A percentile compares a stretch with the other conserved stretches of the same genome.
Conservation (phyloP, 805 yeast species). For the Candida lessepsii region DNA sequence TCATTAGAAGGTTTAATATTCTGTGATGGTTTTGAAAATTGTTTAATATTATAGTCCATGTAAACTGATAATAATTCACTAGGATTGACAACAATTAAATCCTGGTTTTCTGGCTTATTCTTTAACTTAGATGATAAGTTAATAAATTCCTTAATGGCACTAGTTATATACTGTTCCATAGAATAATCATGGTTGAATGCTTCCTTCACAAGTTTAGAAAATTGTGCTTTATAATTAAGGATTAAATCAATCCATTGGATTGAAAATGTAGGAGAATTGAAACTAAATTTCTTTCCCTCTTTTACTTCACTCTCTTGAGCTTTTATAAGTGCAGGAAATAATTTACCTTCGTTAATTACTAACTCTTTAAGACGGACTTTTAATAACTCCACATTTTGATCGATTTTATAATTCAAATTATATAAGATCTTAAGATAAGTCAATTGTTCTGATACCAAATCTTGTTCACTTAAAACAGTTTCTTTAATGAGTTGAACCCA, state of each 20-base stretch:
- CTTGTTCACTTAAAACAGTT: not conserved
- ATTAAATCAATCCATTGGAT: conserved; percentile 65
- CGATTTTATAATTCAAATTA: conserved; percentile 52
- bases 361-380: conserved; percentile 46
- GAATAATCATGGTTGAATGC: conserved; percentile 51
- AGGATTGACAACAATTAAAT: conserved; percentile 25
- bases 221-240: conserved; percentile 50
- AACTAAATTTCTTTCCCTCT: conserved; percentile 1
- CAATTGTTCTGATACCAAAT: conserved; percentile 20
- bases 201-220: conserved; percentile 44
- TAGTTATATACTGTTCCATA: conserved; percentile 54
- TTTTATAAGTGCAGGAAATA: conserved; percentile 28
- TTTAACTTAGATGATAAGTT: conserved; percentile 43
- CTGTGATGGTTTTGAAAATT: conserved; percentile 23
- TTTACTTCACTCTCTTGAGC: conserved; percentile 7
- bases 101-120: conserved; percentile 27
- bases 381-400: conserved; percentile 49
- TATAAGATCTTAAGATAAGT: conserved; percentile 48
- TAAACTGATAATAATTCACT: conserved; percentile 40
- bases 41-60: conserved; percentile 42
- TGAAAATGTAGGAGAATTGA: conserved; percentile 47
- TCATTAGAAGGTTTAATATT: conserved; percentile 4
- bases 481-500: conserved; percentile 50
- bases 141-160: conserved; percentile 61
- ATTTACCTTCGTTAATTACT: conserved; percentile 44